Conservation (phyloP, 192 early-diverging fungal genomes). For the Umbelopsis ramanniana region DNA sequence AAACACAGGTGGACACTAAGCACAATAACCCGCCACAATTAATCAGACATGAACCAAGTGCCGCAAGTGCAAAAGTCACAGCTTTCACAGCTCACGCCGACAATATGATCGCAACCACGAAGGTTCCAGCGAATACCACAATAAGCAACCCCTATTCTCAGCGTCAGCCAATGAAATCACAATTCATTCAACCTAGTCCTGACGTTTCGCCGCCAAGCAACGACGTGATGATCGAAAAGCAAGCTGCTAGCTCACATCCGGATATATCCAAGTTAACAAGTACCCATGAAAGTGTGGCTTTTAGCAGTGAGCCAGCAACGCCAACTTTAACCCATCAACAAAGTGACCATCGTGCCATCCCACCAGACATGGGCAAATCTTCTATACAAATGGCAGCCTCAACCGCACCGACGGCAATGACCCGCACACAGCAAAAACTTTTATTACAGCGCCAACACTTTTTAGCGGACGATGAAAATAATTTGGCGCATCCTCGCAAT, state of each 20-base stretch:
- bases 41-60: constrained; percentile 1
- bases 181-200: constrained; percentile 5
- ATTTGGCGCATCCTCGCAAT: constrained; percentile 46
- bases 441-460: constrained; percentile 47
- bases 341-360: background rate
- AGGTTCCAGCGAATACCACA: background rate
- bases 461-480: constrained; percentile 47
- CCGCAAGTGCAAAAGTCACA: constrained; percentile 12
- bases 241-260: background rate
- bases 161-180: constrained; percentile 3
- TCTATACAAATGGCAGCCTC: constrained; percentile 5
- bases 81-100: constrained; percentile 6
- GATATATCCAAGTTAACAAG: background rate
- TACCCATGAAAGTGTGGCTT: background rate
- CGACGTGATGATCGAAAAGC: background rate
- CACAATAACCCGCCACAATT: background rate
- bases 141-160: background rate
- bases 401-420: constrained; percentile 27
- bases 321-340: constrained; percentile 3
- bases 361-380: background rate
- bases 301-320: background rate
- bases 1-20: background rate
- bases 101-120: background rate
- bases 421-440: constrained; percentile 52
- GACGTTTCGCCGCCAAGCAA: background rate